Conservation (phyloP, 805 yeast species). For the Millerozyma miso region DNA sequence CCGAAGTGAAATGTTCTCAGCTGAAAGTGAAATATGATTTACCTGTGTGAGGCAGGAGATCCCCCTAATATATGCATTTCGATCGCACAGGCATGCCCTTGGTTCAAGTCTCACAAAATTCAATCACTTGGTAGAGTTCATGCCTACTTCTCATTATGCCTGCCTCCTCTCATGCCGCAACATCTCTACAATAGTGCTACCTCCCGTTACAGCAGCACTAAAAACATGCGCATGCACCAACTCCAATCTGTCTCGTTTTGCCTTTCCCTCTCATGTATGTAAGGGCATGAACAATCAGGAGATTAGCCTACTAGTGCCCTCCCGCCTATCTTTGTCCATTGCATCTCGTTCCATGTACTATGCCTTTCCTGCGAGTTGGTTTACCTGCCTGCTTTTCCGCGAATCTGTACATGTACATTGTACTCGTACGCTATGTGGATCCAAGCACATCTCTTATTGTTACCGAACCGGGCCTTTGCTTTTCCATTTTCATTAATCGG, state of each 20-base stretch:
- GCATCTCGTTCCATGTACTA: neutral
- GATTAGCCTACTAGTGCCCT: neutral
- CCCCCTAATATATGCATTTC: neutral
- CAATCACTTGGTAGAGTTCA: neutral
- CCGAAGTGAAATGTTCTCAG: neutral
- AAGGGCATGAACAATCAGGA: neutral
- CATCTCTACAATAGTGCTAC: neutral
- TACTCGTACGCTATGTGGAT: neutral
- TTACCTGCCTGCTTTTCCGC: neutral
- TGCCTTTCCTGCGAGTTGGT: neutral
- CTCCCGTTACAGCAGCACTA: neutral
- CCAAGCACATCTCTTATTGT: neutral
- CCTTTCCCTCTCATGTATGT: neutral
- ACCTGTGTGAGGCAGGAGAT: neutral
- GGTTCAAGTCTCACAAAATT: neutral
- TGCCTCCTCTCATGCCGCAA: neutral
- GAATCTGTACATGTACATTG: neutral
- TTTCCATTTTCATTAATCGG: neutral
- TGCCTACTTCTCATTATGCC: neutral
- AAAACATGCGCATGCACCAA: neutral
- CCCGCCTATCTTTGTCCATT: neutral
- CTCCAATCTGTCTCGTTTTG: neutral
- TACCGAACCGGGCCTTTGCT: neutral
- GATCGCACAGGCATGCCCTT: neutral
- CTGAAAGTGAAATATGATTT: neutral